Base-by-base conservation (phyloP, 768 basidiomycete genomes). In the Leccinum incarnatum region DNA sequence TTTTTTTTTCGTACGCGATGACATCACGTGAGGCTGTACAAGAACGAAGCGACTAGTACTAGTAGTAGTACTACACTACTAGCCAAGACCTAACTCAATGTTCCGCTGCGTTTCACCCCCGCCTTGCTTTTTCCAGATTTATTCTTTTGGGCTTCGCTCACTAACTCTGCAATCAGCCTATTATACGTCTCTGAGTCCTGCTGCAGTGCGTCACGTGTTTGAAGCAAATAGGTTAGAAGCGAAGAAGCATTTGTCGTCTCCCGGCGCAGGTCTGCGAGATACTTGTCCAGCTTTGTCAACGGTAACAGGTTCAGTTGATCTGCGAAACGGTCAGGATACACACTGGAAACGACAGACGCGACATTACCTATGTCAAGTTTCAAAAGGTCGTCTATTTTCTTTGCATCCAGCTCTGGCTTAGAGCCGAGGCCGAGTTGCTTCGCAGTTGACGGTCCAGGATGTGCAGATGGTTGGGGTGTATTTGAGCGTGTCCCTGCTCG, bases 111-210 rank as follows among this genome's bases (percentile, higher is more conserved):
- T 61, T 79, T 78, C 62, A 70, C 65, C 30, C 79, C 76, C 60
- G 74, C 69, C 62, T 76, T 75, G 59, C 76, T 77, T 64, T 87
- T 89, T 15, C 83, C 83, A 7, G 83, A 83, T 68, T 90, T 91
- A 55, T 86, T 79, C 73, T 89, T 92, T 69, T 92, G 91, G 34
- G 95, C 94, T 72, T 96, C 93, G 46, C 86, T 86, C n/a, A 97
- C 93, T 52, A 97, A 77, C 69, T 93, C 93, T 27, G 88, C 95
- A 59, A 97, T 97, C 57, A 95, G 78, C 15, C 86, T 88, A 72
- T 97, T 95, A 67, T 93, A 94, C 27, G 86, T 90, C 76, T 97
- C 89, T 37, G 86, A 88, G 69, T 92, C 91, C 74, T 94, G 92
- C 71, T 93, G 90, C 59, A 93, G 70, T 34, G 87, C 83, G 62